Percentiles rank a stretch among this genome's conserved stretches.
phyloP scores from a whole-genome alignment of 371 early-diverging fungal species.

The Mortierella sp. region DNA sequence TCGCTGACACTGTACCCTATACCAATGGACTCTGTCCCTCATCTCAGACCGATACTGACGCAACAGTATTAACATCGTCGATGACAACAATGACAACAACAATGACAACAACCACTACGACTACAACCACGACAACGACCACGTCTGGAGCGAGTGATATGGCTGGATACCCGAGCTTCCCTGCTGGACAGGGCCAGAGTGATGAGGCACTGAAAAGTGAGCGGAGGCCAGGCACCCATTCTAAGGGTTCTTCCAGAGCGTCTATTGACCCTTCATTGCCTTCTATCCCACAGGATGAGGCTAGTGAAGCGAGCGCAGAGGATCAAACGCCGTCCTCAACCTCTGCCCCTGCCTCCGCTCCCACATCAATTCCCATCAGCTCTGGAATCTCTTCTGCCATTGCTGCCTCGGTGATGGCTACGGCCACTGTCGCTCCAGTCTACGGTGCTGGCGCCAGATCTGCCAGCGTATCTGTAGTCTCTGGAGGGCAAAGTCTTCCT shows the following conservation, averaged over 20 bases:
- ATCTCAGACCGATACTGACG: conserved; percentile 15
- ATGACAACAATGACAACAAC: conserved; percentile 10
- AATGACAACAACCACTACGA: background rate
- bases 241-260: conserved; percentile 32
- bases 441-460: conserved; percentile 30
- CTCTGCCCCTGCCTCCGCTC: background rate
- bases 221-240: conserved; percentile 18
- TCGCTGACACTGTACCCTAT: conserved; percentile 31
- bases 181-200: conserved; percentile 14
- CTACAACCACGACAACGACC: conserved; percentile 2
- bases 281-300: conserved; percentile 37
- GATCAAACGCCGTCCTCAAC: background rate
- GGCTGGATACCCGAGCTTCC: background rate
- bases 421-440: conserved; percentile 15
- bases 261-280: conserved; percentile 34
- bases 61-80: background rate
- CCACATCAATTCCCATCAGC: too few species aligned
- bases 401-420: too few species aligned
- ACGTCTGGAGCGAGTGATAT: too few species aligned
- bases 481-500: background rate
- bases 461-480: conserved; percentile 32
- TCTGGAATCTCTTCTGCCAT: too few species aligned
- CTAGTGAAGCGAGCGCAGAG: conserved; percentile 4
- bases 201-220: conserved; percentile 2
- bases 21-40: conserved; percentile 42